Evolutionary conservation across 2,329 filamentous ascomycete genomes (phyloP), one percentile per base, ranked within the genome.

Genomic region (Kalmusia sp.): DNA sequence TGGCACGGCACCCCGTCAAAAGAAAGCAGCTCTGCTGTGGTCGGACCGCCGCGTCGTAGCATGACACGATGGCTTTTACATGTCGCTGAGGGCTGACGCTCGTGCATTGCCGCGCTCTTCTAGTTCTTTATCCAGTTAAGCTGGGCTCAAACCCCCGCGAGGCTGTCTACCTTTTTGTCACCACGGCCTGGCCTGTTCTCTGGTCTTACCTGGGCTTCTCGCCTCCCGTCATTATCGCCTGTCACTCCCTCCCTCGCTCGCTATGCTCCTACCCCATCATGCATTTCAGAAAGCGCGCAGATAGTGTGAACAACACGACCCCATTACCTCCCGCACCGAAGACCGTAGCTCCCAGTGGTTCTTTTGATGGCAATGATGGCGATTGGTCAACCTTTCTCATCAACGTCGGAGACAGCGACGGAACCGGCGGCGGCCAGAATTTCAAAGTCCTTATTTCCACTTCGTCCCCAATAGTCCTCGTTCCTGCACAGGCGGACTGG

Each of bases 371-470:
- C 19, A 71, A 74, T 45, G 76, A 79, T 55, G 76, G 76, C 1
- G 63, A 56, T 38, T 79, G 76, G 76, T 77, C 76, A 1, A 72
- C 66, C 1, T 79, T 79, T 52, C 52, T 51, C n/a, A 67, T 78
- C 56, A 73, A 74, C 28, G 58, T 77, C 1, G 76, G 76, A 9
- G 64, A 68, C 11, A 38, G 40, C 12, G 59, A 64, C 11, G 47
- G 25, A 4, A 40, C 37, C 0, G 69, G 65, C 2, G 61, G 65
- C 14, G 70, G 70, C 4, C 75, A 78, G 47, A 64, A 72, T 31
- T 75, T 75, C 57, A 66, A 55, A 17, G 63, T 73, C 4, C 64
- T 74, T 8, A 60, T 70, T 14, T 71, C 72, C 2, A 72, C 71
- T 3, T 66, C 69, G 22, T 62, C 68, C 33, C 31, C 57, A 24